These are phyloP conservation scores for Colletotrichum somersetense DNA, from an alignment of 2,329 filamentous ascomycete genomes.

Conservation along the genomic window DNA sequence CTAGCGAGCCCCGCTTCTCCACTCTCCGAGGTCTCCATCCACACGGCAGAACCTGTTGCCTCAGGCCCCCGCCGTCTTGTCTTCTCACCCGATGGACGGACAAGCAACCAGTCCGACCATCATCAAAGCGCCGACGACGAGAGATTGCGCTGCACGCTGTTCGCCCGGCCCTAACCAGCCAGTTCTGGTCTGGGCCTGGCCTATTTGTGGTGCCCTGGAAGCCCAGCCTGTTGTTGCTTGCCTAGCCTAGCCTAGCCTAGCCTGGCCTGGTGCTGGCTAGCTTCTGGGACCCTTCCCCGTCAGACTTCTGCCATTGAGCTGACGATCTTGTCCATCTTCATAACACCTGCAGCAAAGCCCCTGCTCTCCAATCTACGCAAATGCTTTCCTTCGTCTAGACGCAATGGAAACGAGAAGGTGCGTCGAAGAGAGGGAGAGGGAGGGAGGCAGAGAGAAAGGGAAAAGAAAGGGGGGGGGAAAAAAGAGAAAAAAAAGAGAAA, in stretches of 20 bases:
- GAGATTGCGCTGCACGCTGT: neutral
- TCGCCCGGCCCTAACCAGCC: too few relatives aligned
- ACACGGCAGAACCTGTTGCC: neutral
- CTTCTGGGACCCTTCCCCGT: neutral
- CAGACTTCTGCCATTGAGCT: constrained; percentile 12
- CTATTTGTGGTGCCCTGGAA: neutral
- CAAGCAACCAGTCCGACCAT: neutral
- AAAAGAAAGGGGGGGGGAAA: too few relatives aligned
- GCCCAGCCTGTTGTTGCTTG: neutral
- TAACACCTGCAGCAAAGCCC: constrained; percentile 30
- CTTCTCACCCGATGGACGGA: neutral
- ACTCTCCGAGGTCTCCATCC: neutral
- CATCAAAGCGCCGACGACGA: neutral
- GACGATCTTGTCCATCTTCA: constrained; percentile 39
- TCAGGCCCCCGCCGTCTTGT: neutral
- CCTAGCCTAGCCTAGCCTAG: neutral
- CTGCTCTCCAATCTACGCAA: constrained; percentile 27
- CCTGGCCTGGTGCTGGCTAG: neutral
- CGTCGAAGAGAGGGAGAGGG: neutral
- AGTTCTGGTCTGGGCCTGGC: neutral
- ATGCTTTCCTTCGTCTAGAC: neutral
- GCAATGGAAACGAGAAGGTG: too few relatives aligned
- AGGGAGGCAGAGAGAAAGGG: neutral
- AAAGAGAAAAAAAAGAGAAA: too few relatives aligned
- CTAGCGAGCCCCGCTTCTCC: neutral